phyloP scores from a whole-genome alignment of 768 basidiomycete genomes.

The Lactifluus volemus region DNA sequence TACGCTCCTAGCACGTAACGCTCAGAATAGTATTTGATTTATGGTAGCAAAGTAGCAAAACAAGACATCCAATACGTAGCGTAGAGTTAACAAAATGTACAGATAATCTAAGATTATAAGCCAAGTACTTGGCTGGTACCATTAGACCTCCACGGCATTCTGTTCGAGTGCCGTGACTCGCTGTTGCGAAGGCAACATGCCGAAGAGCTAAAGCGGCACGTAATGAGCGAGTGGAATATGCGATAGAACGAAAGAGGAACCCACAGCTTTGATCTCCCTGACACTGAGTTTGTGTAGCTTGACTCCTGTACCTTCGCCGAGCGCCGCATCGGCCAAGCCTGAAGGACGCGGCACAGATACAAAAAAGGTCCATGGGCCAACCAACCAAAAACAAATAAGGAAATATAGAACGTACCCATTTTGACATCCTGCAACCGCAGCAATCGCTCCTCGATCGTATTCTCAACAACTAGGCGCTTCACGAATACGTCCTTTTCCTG shows the following conservation, averaged over 20 bases:
- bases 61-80: not conserved
- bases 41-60: not conserved
- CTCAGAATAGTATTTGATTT: not conserved
- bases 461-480: conserved; percentile 54
- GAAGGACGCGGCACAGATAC: not conserved
- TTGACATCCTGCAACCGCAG: conserved; percentile 62
- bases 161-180: not conserved
- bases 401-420: conserved; percentile 31
- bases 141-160: not conserved
- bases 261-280: conserved; percentile 56
- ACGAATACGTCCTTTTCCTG: conserved; percentile 62
- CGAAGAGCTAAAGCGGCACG: conserved; percentile 22
- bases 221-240: not conserved
- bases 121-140: too few relatives aligned
- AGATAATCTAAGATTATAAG: too few relatives aligned
- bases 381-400: too few relatives aligned
- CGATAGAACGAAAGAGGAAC: conserved; percentile 19
- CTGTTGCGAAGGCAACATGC: conserved; percentile 20
- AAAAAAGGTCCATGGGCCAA: not conserved
- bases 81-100: not conserved
- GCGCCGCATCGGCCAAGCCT: conserved; percentile 58
- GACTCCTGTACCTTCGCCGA: conserved; percentile 56
- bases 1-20: too few relatives aligned
- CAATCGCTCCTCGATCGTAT: conserved; percentile 76
- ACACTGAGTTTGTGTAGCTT: conserved; percentile 60